These are phyloP conservation scores for Crithidia acanthocephali DNA, from an alignment of 208 protist genomes.

Conservation along the genomic window DNA sequence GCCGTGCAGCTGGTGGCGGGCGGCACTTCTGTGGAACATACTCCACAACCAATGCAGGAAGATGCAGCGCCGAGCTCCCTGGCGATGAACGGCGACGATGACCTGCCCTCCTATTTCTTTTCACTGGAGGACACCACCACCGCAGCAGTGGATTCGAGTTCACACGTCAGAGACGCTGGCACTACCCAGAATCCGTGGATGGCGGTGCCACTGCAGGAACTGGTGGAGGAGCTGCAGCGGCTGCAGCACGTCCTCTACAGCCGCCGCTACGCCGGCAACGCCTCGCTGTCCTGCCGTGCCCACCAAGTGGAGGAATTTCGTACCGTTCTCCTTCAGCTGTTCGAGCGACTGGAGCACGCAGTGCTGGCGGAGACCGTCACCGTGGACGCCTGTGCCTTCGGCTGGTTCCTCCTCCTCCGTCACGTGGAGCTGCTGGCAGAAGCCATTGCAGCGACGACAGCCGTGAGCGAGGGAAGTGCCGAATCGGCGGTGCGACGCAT, in stretches of 20 bases:
- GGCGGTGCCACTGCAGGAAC: conserved; percentile 42
- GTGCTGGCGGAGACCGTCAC: conserved; percentile 63
- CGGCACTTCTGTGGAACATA: background rate
- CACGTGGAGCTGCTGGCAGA: conserved; percentile 37
- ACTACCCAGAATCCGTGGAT: conserved; percentile 1
- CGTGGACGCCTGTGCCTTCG: conserved; percentile 53
- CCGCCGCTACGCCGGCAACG: conserved; percentile 40
- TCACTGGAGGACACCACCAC: background rate
- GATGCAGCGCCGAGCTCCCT: background rate
- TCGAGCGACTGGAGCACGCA: conserved; percentile 41
- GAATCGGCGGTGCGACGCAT: conserved; percentile 27
- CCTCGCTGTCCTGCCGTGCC: conserved; percentile 28
- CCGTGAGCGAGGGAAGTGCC: background rate
- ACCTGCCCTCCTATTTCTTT: conserved; percentile 22
- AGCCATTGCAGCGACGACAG: background rate
- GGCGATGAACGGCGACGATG: background rate
- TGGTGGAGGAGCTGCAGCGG: conserved; percentile 41
- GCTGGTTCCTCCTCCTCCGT: conserved; percentile 49
- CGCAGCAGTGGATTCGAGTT: background rate
- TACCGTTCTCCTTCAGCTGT: conserved; percentile 38
- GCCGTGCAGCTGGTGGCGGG: background rate
- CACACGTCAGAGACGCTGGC: background rate
- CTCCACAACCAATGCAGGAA: background rate
- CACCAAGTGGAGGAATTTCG: conserved; percentile 27
- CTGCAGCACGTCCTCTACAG: conserved; percentile 35